These are phyloP conservation scores for Fistulifera solaris DNA, from an alignment of 108 stramenopile species.

Conservation along the genomic window DNA sequence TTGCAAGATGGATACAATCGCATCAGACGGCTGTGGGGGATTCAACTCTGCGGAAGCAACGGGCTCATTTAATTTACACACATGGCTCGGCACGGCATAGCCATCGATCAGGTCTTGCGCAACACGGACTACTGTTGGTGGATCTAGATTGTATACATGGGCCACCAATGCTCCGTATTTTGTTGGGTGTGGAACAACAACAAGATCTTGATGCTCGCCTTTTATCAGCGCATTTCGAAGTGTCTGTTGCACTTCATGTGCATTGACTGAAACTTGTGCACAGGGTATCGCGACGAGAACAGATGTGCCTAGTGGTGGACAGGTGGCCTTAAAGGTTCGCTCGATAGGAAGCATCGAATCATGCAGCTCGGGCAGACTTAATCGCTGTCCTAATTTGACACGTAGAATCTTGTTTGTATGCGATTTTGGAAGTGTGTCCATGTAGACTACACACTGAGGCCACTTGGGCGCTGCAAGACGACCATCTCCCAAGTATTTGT, in stretches of 20 bases:
- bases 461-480: constrained; percentile 35
- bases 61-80: background rate
- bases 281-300: constrained; percentile 35
- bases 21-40: constrained; percentile 24
- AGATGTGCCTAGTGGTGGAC: constrained; percentile 45
- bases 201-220: constrained; percentile 1
- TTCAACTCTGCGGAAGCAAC: background rate
- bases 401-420: constrained; percentile 49
- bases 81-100: constrained; percentile 24
- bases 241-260: constrained; percentile 16
- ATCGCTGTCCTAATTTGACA: constrained; percentile 39
- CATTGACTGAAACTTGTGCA: constrained; percentile 19
- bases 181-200: constrained; percentile 21
- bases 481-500: constrained; percentile 31
- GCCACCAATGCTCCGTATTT: constrained; percentile 25
- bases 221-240: constrained; percentile 11
- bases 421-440: constrained; percentile 54
- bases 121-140: constrained; percentile 13
- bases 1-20: constrained; percentile 26
- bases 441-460: constrained; percentile 56
- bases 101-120: constrained; percentile 21
- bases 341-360: constrained; percentile 38
- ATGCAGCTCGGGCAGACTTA: constrained; percentile 30
- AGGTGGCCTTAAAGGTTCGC: constrained; percentile 45
- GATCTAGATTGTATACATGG: constrained; percentile 28